These are phyloP conservation scores for Papilionanthe hybrid DNA, from an alignment of 116 monocot species.

Conservation along the genomic window DNA sequence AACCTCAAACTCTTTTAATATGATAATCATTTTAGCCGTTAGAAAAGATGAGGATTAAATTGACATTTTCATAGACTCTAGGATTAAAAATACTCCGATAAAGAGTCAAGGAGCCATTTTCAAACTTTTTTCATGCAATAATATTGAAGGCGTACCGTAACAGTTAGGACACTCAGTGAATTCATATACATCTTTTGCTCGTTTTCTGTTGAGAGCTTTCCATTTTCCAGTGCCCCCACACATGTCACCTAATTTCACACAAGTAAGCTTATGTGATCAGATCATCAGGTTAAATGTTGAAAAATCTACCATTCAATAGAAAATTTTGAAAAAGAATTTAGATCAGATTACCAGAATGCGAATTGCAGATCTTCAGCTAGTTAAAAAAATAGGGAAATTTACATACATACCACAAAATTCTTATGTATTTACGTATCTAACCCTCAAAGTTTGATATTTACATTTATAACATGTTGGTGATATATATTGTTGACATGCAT, in stretches of 20 bases:
- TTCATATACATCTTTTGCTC: constrained; percentile 95
- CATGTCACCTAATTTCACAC: constrained; percentile 69
- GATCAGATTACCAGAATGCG: neutral
- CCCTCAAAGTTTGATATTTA: too few species aligned
- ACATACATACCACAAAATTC: too few species aligned
- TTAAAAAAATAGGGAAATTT: neutral
- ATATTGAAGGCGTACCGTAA: constrained; percentile 50
- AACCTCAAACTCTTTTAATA: too few species aligned
- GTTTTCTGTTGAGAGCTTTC: constrained; percentile 94
- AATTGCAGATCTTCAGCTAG: neutral
- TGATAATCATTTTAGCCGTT: too few species aligned
- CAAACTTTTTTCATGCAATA: too few species aligned
- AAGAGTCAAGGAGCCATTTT: too few species aligned
- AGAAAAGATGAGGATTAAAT: neutral
- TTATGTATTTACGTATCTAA: too few species aligned
- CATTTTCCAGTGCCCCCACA: constrained; percentile 96
- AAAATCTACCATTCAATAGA: neutral
- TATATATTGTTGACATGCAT: too few species aligned
- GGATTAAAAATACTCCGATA: too few species aligned
- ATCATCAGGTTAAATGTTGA: constrained; percentile 2
- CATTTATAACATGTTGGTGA: too few species aligned
- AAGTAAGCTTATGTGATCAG: neutral
- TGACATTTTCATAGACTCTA: too few species aligned
- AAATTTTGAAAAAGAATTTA: too few species aligned
- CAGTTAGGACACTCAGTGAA: constrained; percentile 96